These are phyloP conservation scores for Somion occarium DNA, from an alignment of 1,284 basidiomycete species.

Conservation along the genomic window DNA sequence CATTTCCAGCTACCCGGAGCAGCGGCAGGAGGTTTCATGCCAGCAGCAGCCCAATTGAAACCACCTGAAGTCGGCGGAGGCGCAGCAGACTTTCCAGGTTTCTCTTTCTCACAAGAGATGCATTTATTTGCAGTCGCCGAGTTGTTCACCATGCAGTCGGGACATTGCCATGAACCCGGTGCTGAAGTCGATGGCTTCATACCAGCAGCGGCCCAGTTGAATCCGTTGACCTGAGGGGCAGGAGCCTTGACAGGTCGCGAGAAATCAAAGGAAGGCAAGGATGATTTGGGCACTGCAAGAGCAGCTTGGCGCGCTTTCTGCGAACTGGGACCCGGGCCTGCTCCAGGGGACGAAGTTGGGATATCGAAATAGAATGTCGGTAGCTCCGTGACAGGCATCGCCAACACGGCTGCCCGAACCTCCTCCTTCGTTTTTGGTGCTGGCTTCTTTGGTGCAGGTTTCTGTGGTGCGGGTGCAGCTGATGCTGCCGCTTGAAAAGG, in stretches of 20 bases:
- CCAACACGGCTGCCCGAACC: conserved; percentile 18
- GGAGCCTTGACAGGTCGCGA: conserved; percentile 8
- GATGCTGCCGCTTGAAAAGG: background rate
- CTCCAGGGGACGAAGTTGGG: conserved; percentile 24
- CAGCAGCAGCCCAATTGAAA: conserved; percentile 36
- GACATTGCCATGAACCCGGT: conserved; percentile 22
- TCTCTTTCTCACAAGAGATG: background rate
- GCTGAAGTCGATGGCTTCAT: conserved; percentile 17
- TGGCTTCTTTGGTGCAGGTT: background rate
- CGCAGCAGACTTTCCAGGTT: conserved; percentile 11
- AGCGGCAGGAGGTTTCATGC: conserved; percentile 15
- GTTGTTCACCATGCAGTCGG: conserved; percentile 23
- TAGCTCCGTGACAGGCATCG: conserved; percentile 18
- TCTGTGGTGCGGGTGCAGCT: conserved; percentile 3
- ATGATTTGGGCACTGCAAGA: conserved; percentile 22
- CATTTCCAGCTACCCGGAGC: conserved; percentile 40
- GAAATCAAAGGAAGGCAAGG: conserved; percentile 43
- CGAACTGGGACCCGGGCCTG: conserved; percentile 32
- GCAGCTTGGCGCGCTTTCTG: conserved; percentile 31
- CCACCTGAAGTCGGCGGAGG: conserved; percentile 19
- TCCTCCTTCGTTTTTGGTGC: conserved; percentile 16
- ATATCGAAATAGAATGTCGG: conserved; percentile 25
- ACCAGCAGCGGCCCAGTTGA: conserved; percentile 27
- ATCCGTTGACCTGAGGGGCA: conserved; percentile 4
- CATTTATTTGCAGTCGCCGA: conserved; percentile 8